Evolutionary conservation across 2,329 filamentous ascomycete genomes (phyloP), one percentile per base, ranked within the genome.

Genomic region (Hypoxylon sp.): DNA sequence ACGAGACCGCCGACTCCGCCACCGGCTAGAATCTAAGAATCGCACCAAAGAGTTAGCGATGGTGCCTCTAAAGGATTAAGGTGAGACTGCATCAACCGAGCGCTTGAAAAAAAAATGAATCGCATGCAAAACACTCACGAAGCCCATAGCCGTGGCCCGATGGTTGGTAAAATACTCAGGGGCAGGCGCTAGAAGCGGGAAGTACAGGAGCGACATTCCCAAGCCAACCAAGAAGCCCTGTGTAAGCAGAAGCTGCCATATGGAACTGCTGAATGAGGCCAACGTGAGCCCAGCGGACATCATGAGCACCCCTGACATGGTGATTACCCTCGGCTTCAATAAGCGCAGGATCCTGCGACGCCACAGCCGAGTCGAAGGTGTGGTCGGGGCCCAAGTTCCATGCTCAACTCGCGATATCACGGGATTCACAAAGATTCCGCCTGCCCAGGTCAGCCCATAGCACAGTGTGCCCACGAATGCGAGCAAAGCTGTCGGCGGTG

Each of bases 151-250:
- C 4, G 80, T 80, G 1, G 83, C 84, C 5, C 82, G 80, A 65
- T 83, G 81, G n/a, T 76, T 78, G 35, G 78, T 80, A 67, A 86
- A 86, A 69, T 85, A 86, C 71, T 86, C 84, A 0, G 84, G 83
- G 9, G 84, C 81, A 2, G 83, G 81, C 13, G 79, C 80, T 2
- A 84, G 73, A 29, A 85, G 77, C 8, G 82, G 80, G 58, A 82
- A 83, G 60, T 82, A 82, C 22, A 84, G 63, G 39, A 85, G 74
- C 10, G 81, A 84, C 71, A 79, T 80, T n/a, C 83, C 82, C 17
- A 82, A 51, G 6, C 83, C 83, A 46, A 80, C 78, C 11, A 84
- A 69, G 10, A 84, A 70, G 1, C 83, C 82, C 72, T 85, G 82
- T 2, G 81, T 83, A 3, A 82, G 73, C 14, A 84, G 68, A 3